Evolutionary conservation across 176 grass and related monocot genomes (phyloP).

Genomic region (Elaeis guineensis): DNA sequence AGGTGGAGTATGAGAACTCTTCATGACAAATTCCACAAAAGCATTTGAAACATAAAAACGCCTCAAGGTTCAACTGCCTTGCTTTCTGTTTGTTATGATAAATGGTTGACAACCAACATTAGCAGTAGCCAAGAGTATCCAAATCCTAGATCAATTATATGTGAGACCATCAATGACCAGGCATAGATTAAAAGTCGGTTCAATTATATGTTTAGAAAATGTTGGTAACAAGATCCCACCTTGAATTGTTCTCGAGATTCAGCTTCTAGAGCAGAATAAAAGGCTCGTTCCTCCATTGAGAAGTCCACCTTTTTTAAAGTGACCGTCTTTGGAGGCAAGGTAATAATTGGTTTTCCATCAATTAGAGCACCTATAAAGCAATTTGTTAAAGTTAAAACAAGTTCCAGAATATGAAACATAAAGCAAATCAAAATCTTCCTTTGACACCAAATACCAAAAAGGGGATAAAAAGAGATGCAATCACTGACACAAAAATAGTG

Average conservation of each 20-base stretch:
- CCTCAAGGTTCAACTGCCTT: no score
- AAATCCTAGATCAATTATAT: no score
- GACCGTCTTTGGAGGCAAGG: constrained; percentile 72
- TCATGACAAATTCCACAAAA: no score
- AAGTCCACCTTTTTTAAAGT: constrained; percentile 75
- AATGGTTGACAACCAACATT: no score
- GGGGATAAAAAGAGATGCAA: not conserved
- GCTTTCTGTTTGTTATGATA: no score
- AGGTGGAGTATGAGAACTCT: no score
- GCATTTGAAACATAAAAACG: no score
- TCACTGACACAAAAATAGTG: not conserved
- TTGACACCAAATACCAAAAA: not conserved
- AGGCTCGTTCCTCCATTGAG: constrained; percentile 61
- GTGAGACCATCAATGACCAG: no score
- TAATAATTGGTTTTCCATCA: constrained; percentile 93
- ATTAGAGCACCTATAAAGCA: constrained; percentile 50
- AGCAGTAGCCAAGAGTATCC: no score
- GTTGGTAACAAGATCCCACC: constrained; percentile 28
- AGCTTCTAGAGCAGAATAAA: constrained; percentile 77
- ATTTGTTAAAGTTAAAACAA: constrained; percentile 4
- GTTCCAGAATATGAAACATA: not conserved
- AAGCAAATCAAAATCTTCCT: not conserved
- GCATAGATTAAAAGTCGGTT: no score
- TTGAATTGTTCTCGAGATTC: constrained; percentile 96
- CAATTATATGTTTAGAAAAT: no score